phyloP scores from a whole-genome alignment of 2,329 filamentous ascomycete genomes.

The Coniochaeta ligniaria region DNA sequence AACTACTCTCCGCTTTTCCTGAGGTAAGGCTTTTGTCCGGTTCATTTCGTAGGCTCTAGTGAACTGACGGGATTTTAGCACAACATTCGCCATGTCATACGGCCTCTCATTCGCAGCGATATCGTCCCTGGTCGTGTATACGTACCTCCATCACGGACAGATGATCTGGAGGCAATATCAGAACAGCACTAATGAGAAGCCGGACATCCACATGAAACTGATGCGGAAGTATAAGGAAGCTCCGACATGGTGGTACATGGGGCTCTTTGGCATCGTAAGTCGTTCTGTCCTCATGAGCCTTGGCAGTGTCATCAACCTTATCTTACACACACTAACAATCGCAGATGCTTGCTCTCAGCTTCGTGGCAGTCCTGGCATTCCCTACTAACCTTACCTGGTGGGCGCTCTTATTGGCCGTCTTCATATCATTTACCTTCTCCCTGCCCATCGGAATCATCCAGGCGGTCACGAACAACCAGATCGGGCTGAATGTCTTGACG shows the following conservation, averaged over 20 bases:
- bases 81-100: slow-evolving; percentile 63
- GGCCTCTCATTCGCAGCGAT: slow-evolving; percentile 68
- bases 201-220: slow-evolving; percentile 57
- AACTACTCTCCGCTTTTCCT: slow-evolving; percentile 63
- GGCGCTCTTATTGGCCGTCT: slow-evolving; percentile 61
- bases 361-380: slow-evolving; percentile 50
- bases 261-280: slow-evolving; percentile 47
- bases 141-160: slow-evolving; percentile 57
- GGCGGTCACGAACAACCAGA: slow-evolving; percentile 62
- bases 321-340: background rate
- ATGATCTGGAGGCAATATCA: slow-evolving; percentile 59
- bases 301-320: too few relatives aligned
- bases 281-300: too few relatives aligned
- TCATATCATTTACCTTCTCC: slow-evolving; percentile 56
- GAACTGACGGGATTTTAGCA: slow-evolving; percentile 33
- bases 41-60: background rate
- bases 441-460: slow-evolving; percentile 64
- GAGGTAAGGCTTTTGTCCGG: slow-evolving; percentile 26
- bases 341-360: slow-evolving; percentile 44
- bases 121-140: slow-evolving; percentile 61
- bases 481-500: slow-evolving; percentile 67
- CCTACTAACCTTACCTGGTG: slow-evolving; percentile 66
- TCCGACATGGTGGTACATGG: slow-evolving; percentile 57
- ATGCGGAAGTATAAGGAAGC: slow-evolving; percentile 58
- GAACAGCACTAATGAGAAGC: slow-evolving; percentile 51